These are phyloP conservation scores for Populus deltoides DNA, from an alignment of 345 rosid species.

Conservation along the genomic window DNA sequence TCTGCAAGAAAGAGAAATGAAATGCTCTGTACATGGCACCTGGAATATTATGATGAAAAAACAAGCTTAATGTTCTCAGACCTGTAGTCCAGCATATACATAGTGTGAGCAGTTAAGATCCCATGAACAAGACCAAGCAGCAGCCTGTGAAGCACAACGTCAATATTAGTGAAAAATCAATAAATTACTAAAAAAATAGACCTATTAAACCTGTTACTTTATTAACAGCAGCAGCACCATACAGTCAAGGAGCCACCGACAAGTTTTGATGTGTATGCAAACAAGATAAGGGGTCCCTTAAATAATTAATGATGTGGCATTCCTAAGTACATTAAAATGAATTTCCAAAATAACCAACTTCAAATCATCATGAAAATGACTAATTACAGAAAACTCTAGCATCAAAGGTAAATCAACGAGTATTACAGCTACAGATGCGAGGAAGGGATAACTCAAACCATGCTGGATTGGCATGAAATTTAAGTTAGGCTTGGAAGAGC, in stretches of 20 bases:
- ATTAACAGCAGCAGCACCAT: not conserved
- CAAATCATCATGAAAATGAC: not conserved
- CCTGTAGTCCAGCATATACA: constrained; percentile 88
- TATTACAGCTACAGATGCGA: not conserved
- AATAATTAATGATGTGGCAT: not conserved
- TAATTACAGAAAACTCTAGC: not conserved
- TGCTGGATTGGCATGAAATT: not conserved
- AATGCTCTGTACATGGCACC: not conserved
- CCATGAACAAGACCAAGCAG: constrained; percentile 99
- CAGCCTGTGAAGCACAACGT: constrained; percentile 41
- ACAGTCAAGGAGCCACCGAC: not conserved
- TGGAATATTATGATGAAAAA: constrained; percentile 2
- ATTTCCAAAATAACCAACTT: not conserved
- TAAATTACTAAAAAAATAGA: not conserved
- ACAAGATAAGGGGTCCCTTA: not conserved
- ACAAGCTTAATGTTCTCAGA: constrained; percentile 24
- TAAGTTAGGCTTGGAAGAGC: no score
- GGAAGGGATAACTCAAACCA: no score
- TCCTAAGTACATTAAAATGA: not conserved
- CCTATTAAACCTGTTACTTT: not conserved
- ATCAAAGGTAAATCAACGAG: not conserved
- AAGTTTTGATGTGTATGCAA: not conserved
- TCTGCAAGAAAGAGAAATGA: constrained; percentile 34
- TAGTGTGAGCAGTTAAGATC: constrained; percentile 56
- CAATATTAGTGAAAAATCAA: constrained; percentile 1